Evolutionary conservation across 2,329 filamentous ascomycete species (phyloP).

Genomic region (Dothidotthia symphoricarpi): DNA sequence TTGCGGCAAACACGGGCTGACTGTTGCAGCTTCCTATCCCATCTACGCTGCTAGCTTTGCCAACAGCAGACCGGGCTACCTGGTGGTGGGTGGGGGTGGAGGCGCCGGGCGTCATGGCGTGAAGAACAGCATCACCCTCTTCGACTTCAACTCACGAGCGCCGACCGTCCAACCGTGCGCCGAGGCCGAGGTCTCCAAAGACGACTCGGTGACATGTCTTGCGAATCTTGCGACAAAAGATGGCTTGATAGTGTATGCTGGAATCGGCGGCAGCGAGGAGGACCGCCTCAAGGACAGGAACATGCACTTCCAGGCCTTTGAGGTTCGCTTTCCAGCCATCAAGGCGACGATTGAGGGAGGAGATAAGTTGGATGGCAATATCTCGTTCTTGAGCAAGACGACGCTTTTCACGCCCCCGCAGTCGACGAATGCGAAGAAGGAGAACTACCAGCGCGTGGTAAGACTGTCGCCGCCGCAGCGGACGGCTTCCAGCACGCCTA

Average conservation of each 20-base stretch:
- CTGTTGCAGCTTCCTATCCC: slow-evolving; percentile 57
- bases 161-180: slow-evolving; percentile 59
- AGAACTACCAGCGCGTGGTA: slow-evolving; percentile 60
- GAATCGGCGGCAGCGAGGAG: slow-evolving; percentile 73
- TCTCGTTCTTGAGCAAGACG: slow-evolving; percentile 51
- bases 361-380: slow-evolving; percentile 36
- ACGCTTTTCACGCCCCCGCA: slow-evolving; percentile 50
- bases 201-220: slow-evolving; percentile 86
- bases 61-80: slow-evolving; percentile 66
- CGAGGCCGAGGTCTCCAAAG: slow-evolving; percentile 77
- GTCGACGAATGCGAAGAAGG: slow-evolving; percentile 47
- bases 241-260: slow-evolving; percentile 58
- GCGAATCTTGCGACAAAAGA: slow-evolving; percentile 64
- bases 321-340: slow-evolving; percentile 56
- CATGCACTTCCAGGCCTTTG: slow-evolving; percentile 77
- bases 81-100: slow-evolving; percentile 82
- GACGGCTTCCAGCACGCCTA: slow-evolving; percentile 44
- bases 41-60: slow-evolving; percentile 88
- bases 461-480: slow-evolving; percentile 57
- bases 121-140: slow-evolving; percentile 73
- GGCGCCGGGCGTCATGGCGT: slow-evolving; percentile 65
- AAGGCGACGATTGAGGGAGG: slow-evolving; percentile 38
- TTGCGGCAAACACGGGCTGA: slow-evolving; percentile 1
- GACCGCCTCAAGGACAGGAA: slow-evolving; percentile 76
- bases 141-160: slow-evolving; percentile 68